A percentile compares a stretch with the other conserved stretches of the same genome.
Evolutionary conservation across 208 protist species (phyloP).

Genomic region (Leishmania mexicana): DNA sequence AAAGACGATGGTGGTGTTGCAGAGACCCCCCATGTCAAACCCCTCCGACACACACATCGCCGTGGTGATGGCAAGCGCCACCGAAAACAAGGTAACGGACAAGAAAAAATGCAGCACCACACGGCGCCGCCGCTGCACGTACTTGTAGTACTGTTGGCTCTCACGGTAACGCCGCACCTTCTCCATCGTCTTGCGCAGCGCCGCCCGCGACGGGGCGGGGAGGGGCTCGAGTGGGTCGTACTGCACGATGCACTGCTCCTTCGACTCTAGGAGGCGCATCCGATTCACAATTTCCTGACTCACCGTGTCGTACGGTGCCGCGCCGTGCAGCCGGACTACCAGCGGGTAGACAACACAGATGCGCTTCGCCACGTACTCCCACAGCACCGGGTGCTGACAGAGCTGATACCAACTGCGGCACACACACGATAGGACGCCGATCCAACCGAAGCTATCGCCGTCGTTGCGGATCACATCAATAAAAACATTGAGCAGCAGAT

Average conservation of each 20-base stretch:
- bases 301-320: conserved; percentile 43
- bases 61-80: conserved; percentile 52
- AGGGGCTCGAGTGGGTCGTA: conserved; percentile 46
- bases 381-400: conserved; percentile 66
- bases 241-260: conserved; percentile 47
- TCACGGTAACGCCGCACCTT: conserved; percentile 60
- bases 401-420: conserved; percentile 57
- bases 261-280: conserved; percentile 49
- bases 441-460: conserved; percentile 46
- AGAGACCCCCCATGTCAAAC: conserved; percentile 31
- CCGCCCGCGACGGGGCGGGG: conserved; percentile 42
- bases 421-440: conserved; percentile 61
- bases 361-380: conserved; percentile 68
- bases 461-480: conserved; percentile 64
- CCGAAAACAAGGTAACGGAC: conserved; percentile 57
- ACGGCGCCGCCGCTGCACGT: conserved; percentile 62
- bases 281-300: conserved; percentile 49
- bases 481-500: conserved; percentile 69
- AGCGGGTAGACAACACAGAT: conserved; percentile 82
- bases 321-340: conserved; percentile 43
- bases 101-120: conserved; percentile 78
- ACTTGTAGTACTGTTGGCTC: conserved; percentile 68
- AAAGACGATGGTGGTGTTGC: conserved; percentile 44
- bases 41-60: conserved; percentile 62
- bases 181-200: conserved; percentile 47